phyloP scores from a whole-genome alignment of 2,329 filamentous ascomycete genomes.

The Diaporthe sp. region DNA sequence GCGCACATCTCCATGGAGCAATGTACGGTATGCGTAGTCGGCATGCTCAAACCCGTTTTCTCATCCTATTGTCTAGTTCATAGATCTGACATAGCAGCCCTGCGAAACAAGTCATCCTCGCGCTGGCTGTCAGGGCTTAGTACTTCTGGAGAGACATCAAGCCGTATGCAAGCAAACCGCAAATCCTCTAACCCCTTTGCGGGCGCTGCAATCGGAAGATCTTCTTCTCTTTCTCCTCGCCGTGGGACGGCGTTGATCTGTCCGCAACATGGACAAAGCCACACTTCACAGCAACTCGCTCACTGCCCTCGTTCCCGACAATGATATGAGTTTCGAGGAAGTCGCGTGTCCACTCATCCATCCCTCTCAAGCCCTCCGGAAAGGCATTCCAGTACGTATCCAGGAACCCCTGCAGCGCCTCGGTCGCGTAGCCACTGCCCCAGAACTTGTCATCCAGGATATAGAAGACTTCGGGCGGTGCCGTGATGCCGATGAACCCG shows the following conservation, averaged over 20 bases:
- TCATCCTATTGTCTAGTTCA: not conserved
- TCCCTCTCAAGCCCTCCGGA: not conserved
- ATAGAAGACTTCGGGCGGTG: conserved; percentile 26
- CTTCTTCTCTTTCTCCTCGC: conserved; percentile 16
- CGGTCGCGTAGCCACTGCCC: conserved; percentile 12
- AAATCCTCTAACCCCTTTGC: not conserved
- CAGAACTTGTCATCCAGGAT: conserved; percentile 18
- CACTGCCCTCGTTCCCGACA: conserved; percentile 22
- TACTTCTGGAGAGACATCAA: not conserved
- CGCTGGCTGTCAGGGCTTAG: too few species aligned
- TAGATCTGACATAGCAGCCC: not conserved
- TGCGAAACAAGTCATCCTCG: too few species aligned
- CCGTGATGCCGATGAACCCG: conserved; percentile 30
- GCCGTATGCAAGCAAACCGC: not conserved
- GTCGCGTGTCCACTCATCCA: conserved; percentile 3
- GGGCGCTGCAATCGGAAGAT: conserved; percentile 24
- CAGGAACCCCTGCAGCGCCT: conserved; percentile 19
- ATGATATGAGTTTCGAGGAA: conserved; percentile 21
- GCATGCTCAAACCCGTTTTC: too few species aligned
- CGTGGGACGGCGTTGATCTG: conserved; percentile 18
- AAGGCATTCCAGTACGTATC: conserved; percentile 17
- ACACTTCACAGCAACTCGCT: conserved; percentile 26
- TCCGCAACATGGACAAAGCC: conserved; percentile 24
- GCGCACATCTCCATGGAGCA: too few species aligned
- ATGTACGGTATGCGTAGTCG: too few species aligned